Base-by-base conservation (phyloP, 2,329 filamentous ascomycete species). In the Fusarium fujikuroi region DNA sequence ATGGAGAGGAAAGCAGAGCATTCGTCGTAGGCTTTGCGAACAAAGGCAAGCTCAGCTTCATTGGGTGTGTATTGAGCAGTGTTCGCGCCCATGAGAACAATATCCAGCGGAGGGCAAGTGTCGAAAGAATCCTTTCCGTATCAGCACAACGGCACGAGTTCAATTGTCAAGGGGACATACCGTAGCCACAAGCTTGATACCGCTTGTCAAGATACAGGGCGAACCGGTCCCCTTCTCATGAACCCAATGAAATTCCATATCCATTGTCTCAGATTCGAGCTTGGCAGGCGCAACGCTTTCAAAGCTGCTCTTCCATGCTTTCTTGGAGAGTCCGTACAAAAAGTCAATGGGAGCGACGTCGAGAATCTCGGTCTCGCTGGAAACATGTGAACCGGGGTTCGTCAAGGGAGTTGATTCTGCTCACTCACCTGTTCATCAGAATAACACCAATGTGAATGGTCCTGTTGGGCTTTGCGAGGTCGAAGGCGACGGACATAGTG, bases 41-140 rank as follows among this genome's bases (percentile, higher is more conserved):
- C 69, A 69, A 80, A 85, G 12, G 73, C 75, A 5, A 82, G 66
- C 60, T 85, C 84, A 9, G 72, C 66, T 15, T 79, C 76, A n/a
- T 54, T 82, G 7, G 76, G 73, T 9, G 69, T 63, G 59, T 85
- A 81, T 5, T 43, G 53, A 3, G 67, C 8, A 18, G 76, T 42
- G 39, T 80, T 75, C 10, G 84, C 84, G 2, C 84, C 83, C 61
- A 85, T 81, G 47, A 85, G 77, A 23, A 81, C 80, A 54, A 85
- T 80, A 65, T 85, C 84, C 11, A 85, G 77, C 2, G 78, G 70
- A 0, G 83, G 83, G 49, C 83, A 84, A 3, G 78, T 78, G 7
- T 78, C 78, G 34, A 84, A 85, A 1, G 81, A 80, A 68, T 85
- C 78, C 83, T 84, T 28, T 9, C 47, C 4, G 9, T 19, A 11